A percentile compares a stretch with the other conserved stretches of the same genome.
These are phyloP conservation scores for Ophiostoma sp. DNA, from an alignment of 2,329 filamentous ascomycete species.

Conservation along the genomic window DNA sequence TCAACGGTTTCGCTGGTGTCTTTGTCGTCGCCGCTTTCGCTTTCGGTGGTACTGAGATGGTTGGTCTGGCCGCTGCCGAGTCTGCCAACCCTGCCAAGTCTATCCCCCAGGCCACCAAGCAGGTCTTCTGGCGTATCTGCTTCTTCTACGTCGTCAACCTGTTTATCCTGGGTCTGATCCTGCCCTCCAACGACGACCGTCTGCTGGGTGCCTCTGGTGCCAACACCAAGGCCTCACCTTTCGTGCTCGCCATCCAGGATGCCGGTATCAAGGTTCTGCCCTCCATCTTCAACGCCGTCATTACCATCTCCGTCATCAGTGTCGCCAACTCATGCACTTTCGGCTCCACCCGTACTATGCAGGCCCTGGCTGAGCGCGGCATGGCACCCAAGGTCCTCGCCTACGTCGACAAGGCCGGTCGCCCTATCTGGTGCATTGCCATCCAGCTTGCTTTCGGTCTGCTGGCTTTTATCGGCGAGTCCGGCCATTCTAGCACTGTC, in stretches of 20 bases:
- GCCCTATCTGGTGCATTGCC: slow-evolving; percentile 51
- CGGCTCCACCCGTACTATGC: slow-evolving; percentile 48
- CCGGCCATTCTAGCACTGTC: slow-evolving; percentile 40
- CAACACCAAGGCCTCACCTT: slow-evolving; percentile 46
- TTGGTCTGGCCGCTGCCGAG: slow-evolving; percentile 50
- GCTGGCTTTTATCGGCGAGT: slow-evolving; percentile 53
- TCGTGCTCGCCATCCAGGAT: slow-evolving; percentile 47
- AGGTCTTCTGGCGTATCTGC: slow-evolving; percentile 51
- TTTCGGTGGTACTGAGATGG: slow-evolving; percentile 49
- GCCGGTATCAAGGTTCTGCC: slow-evolving; percentile 47
- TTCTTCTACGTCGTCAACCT: slow-evolving; percentile 51
- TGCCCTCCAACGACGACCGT: slow-evolving; percentile 40
- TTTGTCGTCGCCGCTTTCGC: slow-evolving; percentile 50
- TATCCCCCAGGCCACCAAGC: slow-evolving; percentile 48
- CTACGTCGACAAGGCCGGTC: slow-evolving; percentile 57
- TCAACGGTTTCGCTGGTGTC: slow-evolving; percentile 47
- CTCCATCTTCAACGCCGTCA: slow-evolving; percentile 51
- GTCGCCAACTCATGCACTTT: slow-evolving; percentile 50
- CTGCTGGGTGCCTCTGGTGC: slow-evolving; percentile 38
- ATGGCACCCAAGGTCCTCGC: slow-evolving; percentile 53
- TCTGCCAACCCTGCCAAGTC: slow-evolving; percentile 44
- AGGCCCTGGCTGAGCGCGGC: slow-evolving; percentile 44
- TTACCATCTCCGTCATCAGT: slow-evolving; percentile 47
- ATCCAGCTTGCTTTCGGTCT: slow-evolving; percentile 53
- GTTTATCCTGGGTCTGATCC: slow-evolving; percentile 48